Conservation (phyloP, 2,329 filamentous ascomycete species). For the Phialemoniopsis sp. region DNA sequence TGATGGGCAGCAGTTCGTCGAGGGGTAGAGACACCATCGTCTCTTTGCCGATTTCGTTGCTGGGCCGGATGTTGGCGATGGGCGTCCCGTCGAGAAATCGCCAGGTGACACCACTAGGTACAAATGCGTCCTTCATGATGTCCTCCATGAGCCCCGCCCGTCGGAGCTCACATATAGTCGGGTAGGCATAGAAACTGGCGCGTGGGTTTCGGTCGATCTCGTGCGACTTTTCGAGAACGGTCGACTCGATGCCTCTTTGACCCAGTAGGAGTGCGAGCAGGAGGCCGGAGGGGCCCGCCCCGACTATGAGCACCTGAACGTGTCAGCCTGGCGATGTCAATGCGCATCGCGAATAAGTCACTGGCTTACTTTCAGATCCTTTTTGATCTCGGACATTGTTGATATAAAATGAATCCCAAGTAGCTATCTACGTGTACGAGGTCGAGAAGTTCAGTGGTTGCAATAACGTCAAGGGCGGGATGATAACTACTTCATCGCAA, state of each 20-base stretch:
- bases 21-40: constrained; percentile 38
- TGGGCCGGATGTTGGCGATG: constrained; percentile 8
- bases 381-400: too few species aligned
- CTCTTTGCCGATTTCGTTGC: constrained; percentile 8
- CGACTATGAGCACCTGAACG: neutral
- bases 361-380: too few species aligned
- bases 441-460: too few species aligned
- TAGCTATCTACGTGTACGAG: too few species aligned
- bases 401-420: too few species aligned
- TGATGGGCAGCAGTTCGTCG: constrained; percentile 32
- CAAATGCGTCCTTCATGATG: constrained; percentile 14
- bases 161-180: constrained; percentile 17
- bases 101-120: constrained; percentile 20
- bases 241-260: constrained; percentile 18
- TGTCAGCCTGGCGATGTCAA: too few species aligned
- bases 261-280: neutral
- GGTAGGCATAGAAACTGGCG: constrained; percentile 21
- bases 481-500: too few species aligned
- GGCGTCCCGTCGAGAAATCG: constrained; percentile 14
- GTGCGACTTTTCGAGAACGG: constrained; percentile 18
- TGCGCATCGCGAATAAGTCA: too few species aligned
- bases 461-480: too few species aligned
- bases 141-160: constrained; percentile 21
- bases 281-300: neutral
- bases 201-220: constrained; percentile 21